Conservation (phyloP, 2,329 filamentous ascomycete genomes). For the Bimuria novae-zelandiae region DNA sequence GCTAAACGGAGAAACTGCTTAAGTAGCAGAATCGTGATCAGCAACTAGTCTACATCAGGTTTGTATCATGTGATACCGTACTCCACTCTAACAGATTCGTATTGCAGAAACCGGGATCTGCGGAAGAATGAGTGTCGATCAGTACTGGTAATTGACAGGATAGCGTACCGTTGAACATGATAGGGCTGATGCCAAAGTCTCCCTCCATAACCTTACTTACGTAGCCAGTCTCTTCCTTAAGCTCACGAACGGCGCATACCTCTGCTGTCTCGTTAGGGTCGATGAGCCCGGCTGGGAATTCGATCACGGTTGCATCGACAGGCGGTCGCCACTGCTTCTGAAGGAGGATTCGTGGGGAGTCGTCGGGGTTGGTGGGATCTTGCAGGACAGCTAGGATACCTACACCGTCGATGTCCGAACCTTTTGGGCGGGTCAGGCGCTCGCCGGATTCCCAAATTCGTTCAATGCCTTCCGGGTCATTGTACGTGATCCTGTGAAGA, state of each 20-base stretch:
- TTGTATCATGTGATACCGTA: too few species aligned
- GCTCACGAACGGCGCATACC: conserved; percentile 62
- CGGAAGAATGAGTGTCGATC: neutral
- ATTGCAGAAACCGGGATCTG: conserved; percentile 50
- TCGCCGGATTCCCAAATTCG: conserved; percentile 75
- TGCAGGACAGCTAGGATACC: conserved; percentile 71
- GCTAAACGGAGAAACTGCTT: too few species aligned
- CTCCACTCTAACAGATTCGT: too few species aligned
- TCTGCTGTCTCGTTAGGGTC: conserved; percentile 63
- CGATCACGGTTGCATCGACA: conserved; percentile 63
- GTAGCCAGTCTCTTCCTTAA: conserved; percentile 69
- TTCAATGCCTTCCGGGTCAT: conserved; percentile 62
- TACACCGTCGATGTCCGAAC: conserved; percentile 70
- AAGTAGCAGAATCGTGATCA: too few species aligned
- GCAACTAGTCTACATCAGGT: too few species aligned
- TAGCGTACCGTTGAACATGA: conserved; percentile 50
- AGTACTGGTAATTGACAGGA: neutral
- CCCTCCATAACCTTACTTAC: conserved; percentile 52
- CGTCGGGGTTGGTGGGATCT: conserved; percentile 34
- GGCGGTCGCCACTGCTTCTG: conserved; percentile 64
- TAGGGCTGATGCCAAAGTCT: conserved; percentile 44
- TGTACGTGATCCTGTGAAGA: conserved; percentile 55
- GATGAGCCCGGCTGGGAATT: conserved; percentile 66
- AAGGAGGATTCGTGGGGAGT: conserved; percentile 42
- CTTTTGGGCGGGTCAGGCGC: conserved; percentile 67